phyloP scores from a whole-genome alignment of 768 basidiomycete species.

The Lactifluus piperatus region DNA sequence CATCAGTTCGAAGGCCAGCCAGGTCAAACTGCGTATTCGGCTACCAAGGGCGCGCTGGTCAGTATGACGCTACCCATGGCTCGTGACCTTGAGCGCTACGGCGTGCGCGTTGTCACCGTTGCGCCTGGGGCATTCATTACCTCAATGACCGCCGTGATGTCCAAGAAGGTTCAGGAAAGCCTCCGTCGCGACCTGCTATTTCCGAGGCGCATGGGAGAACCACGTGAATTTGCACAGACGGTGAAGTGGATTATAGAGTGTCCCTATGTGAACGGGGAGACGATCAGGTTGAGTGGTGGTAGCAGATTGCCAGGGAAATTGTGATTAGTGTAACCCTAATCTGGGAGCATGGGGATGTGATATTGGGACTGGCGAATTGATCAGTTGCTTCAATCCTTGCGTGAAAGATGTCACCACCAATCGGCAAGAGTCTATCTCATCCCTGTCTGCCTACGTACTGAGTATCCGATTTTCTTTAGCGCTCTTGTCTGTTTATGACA shows the following conservation, averaged over 20 bases:
- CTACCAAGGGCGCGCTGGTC: conserved; percentile 46
- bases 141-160: conserved; percentile 28
- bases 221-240: conserved; percentile 27
- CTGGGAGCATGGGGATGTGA: not conserved
- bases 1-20: conserved; percentile 46
- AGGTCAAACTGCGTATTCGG: conserved; percentile 49
- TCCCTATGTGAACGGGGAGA: conserved; percentile 28
- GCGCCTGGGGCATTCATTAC: conserved; percentile 48
- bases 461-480: conserved; percentile 37
- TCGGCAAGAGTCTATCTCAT: conserved; percentile 23
- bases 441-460: not conserved
- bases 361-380: no score
- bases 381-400: not conserved
- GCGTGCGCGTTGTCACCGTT: conserved; percentile 45
- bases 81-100: conserved; percentile 45
- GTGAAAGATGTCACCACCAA: conserved; percentile 28
- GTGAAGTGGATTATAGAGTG: conserved; percentile 28
- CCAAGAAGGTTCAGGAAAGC: conserved; percentile 21
- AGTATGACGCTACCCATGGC: conserved; percentile 56
- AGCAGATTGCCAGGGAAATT: conserved; percentile 22
- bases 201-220: conserved; percentile 29
- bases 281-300: conserved; percentile 24
- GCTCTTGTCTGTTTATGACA: conserved; percentile 94
- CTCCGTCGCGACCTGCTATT: conserved; percentile 25
- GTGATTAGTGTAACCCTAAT: conserved; percentile 13